A percentile compares a stretch with the other conserved stretches of the same genome.
Conservation (phyloP, 805 yeast species). For the Pichia rugopelliculosa region DNA sequence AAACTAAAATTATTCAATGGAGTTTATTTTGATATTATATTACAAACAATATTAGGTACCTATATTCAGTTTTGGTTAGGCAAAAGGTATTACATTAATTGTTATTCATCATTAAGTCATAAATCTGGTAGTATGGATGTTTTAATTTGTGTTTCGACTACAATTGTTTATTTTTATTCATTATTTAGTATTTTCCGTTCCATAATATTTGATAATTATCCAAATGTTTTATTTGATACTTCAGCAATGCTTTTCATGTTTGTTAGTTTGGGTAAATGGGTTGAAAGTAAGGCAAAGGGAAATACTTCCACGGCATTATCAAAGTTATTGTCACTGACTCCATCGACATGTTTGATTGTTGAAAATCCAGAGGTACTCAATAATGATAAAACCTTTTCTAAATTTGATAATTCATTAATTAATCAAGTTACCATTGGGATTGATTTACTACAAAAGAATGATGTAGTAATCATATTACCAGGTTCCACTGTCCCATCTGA, state of each 20-base stretch:
- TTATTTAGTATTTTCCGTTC: constrained; percentile 49
- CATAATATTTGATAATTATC: constrained; percentile 37
- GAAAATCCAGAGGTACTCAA: constrained; percentile 29
- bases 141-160: constrained; percentile 73
- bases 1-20: constrained; percentile 39
- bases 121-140: constrained; percentile 88
- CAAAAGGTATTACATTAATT: constrained; percentile 52
- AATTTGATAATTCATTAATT: constrained; percentile 17
- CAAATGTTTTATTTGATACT: constrained; percentile 78
- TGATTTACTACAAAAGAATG: constrained; percentile 71
- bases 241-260: constrained; percentile 77
- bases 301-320: constrained; percentile 87
- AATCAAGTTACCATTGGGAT: constrained; percentile 50
- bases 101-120: constrained; percentile 58
- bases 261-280: constrained; percentile 83
- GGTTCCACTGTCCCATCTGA: constrained; percentile 92
- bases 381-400: background rate
- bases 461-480: constrained; percentile 69
- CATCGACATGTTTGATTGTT: constrained; percentile 64
- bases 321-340: constrained; percentile 69
- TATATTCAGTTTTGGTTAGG: constrained; percentile 68
- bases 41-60: constrained; percentile 50
- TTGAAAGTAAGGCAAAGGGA: constrained; percentile 90
- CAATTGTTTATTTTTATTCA: constrained; percentile 72
- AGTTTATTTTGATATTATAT: constrained; percentile 51